These are phyloP conservation scores for Yamadazyma sp. DNA, from an alignment of 1,139 yeast species.

Conservation along the genomic window DNA sequence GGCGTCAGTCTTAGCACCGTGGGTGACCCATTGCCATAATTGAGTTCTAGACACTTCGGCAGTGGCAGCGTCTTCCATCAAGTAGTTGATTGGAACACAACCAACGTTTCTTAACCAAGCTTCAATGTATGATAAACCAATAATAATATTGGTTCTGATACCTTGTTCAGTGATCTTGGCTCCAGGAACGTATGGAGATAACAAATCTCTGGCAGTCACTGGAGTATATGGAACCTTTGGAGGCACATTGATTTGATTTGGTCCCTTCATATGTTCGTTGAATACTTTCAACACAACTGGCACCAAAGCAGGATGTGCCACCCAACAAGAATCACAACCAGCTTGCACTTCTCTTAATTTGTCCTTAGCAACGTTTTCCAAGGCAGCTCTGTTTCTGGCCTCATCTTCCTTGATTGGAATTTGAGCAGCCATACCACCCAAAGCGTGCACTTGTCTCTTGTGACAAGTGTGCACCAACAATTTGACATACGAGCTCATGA, in stretches of 20 bases:
- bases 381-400: conserved; percentile 61
- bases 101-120: conserved; percentile 83
- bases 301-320: conserved; percentile 79
- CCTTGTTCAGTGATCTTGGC: conserved; percentile 72
- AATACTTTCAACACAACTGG: conserved; percentile 73
- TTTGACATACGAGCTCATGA: conserved; percentile 70
- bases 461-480: conserved; percentile 71
- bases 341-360: conserved; percentile 72
- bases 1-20: conserved; percentile 61
- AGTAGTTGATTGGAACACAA: conserved; percentile 77
- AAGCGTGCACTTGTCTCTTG: conserved; percentile 73
- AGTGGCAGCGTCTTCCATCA: conserved; percentile 89
- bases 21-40: conserved; percentile 83
- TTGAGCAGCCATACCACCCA: conserved; percentile 88
- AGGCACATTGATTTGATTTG: conserved; percentile 73
- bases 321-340: conserved; percentile 84
- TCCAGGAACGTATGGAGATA: conserved; percentile 66
- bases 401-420: conserved; percentile 73
- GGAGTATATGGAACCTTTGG: conserved; percentile 45
- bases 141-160: conserved; percentile 65
- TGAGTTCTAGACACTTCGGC: conserved; percentile 84
- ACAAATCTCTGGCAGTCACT: conserved; percentile 66
- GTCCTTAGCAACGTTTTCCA: conserved; percentile 71
- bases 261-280: conserved; percentile 81
- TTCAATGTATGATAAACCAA: conserved; percentile 77